phyloP scores from a whole-genome alignment of 1,284 basidiomycete genomes.

The Hemileia vastatrix region DNA sequence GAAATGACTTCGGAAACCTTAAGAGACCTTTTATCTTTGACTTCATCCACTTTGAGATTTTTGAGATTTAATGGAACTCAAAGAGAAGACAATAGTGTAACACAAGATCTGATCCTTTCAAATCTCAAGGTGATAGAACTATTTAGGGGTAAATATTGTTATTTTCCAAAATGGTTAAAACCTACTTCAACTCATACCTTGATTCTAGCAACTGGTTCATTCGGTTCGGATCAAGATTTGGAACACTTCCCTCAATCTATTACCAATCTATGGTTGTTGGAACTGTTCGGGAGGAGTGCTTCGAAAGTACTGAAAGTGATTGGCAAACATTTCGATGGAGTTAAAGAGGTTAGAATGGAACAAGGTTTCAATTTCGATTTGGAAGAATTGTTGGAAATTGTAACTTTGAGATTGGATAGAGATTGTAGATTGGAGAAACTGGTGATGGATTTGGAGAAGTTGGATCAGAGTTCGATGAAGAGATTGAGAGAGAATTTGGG shows the following conservation, averaged over 20 bases:
- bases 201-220: too few relatives aligned
- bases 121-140: too few relatives aligned
- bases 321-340: background rate
- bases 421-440: background rate
- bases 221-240: too few relatives aligned
- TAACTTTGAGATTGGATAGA: background rate
- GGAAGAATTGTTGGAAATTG: background rate
- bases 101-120: too few relatives aligned
- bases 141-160: too few relatives aligned
- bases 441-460: background rate
- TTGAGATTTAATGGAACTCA: too few relatives aligned
- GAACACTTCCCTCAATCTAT: background rate
- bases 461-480: background rate
- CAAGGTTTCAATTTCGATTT: background rate
- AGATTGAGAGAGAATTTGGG: background rate
- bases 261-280: background rate
- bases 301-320: background rate
- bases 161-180: too few relatives aligned
- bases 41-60: too few relatives aligned
- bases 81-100: too few relatives aligned
- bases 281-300: background rate
- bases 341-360: background rate
- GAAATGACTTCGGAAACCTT: too few relatives aligned
- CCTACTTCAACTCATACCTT: too few relatives aligned
- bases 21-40: too few relatives aligned